Conservation (phyloP, 2,329 filamentous ascomycete genomes). For the Penicillium freii region DNA sequence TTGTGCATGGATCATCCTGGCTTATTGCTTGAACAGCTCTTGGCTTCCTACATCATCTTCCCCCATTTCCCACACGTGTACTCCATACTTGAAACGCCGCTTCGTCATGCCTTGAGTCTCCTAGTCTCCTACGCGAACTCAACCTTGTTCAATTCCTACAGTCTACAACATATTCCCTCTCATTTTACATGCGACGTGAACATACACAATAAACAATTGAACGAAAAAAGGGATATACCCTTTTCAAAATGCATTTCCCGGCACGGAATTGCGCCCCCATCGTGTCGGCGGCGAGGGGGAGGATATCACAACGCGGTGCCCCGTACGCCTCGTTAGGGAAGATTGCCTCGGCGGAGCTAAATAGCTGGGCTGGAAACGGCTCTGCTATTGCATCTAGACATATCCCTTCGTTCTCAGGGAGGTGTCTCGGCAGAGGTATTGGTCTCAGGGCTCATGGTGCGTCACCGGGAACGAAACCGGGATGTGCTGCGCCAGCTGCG, state of each 20-base stretch:
- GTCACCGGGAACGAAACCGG: neutral
- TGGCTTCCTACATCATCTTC: neutral
- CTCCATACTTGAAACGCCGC: constrained; percentile 1
- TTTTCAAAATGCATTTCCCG: constrained; percentile 11
- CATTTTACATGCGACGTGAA: neutral
- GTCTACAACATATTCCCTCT: neutral
- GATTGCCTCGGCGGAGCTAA: neutral
- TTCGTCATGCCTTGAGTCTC: constrained; percentile 17
- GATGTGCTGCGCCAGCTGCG: neutral
- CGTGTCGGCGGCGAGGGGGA: constrained; percentile 4
- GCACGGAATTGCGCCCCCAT: constrained; percentile 13
- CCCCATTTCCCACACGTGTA: neutral
- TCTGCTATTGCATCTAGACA: neutral
- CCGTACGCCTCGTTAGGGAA: constrained; percentile 4
- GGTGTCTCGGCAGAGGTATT: neutral
- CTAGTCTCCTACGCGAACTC: neutral
- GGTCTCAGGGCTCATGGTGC: neutral
- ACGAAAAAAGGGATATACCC: neutral
- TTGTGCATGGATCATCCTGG: constrained; percentile 6
- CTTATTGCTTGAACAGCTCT: neutral
- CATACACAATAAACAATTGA: neutral
- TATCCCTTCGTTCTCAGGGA: neutral
- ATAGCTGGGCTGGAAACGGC: neutral
- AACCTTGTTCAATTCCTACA: neutral
- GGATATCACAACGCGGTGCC: neutral